Base-by-base conservation (phyloP, 768 basidiomycete species). In the Sutorius australiensis region DNA sequence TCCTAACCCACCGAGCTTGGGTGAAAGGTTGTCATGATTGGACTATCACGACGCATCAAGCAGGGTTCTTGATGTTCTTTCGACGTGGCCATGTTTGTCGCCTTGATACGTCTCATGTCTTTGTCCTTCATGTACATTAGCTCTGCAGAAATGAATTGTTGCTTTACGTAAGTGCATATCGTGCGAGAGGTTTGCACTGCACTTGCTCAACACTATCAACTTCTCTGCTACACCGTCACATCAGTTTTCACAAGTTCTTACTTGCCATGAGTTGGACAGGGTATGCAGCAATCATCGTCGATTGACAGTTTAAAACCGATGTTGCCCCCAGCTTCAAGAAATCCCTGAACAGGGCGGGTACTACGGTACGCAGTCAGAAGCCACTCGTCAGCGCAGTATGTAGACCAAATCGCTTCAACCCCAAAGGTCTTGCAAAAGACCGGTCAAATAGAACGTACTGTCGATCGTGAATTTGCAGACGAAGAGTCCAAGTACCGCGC, bases 401-500 rank as follows among this genome's bases (percentile, higher is more conserved):
- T 50, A 49, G 50, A 57, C 57, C 47, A 46, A 46, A 44, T 16
- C 5, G 16, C 19, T 50, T 36, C 58, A 38, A 50, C 30, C 27
- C 30, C 46, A 39, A 66, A 93, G 90, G 80, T 98, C 62, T 80
- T 95, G 69, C 95, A 98, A 78, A 98, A 98, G 83, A 95, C 95
- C 1, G 95, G 95, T 51, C 95, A 98, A 73, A 92, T 98, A 54
- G 95, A 98, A 68, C 80, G 94, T 28, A 98, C 95, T 0, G 82
- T 97, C 24, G 95, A 98, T 72, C 77, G 90, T 46, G 94, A 98
- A 65, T 98, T 97, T 64, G 78, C 86, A 13, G 87, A 94, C 53
- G 95, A 97, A 70, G 92, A 97, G 68, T 82, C 85, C 44, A 90
- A 94, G 67, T 98, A 84, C 77, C 83, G 84, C 75, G 81, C 81